Percentiles rank a stretch among this genome's conserved stretches.
Evolutionary conservation across 495 filamentous ascomycete species (phyloP).

Genomic region (Penicillium chermesinum): DNA sequence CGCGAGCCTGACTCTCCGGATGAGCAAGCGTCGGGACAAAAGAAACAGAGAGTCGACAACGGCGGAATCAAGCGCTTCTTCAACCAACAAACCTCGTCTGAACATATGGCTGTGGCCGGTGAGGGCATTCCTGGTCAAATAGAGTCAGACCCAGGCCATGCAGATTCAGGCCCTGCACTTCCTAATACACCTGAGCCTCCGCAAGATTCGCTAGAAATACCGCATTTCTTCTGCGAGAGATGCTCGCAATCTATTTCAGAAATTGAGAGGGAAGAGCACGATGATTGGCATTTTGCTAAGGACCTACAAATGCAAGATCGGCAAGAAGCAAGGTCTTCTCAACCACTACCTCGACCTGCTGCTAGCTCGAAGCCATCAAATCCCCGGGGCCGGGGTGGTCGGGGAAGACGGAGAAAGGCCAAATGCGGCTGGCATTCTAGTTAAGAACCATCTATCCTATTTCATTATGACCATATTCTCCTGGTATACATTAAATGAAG

Average conservation of each 20-base stretch:
- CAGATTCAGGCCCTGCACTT: too few species aligned
- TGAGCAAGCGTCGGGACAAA: conserved; percentile 17
- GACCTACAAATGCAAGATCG: conserved; percentile 65
- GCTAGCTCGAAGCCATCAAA: conserved; percentile 22
- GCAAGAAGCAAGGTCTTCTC: conserved; percentile 24
- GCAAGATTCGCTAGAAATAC: background rate
- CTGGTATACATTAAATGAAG: too few species aligned
- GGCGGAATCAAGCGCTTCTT: conserved; percentile 34
- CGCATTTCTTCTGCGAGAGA: conserved; percentile 49
- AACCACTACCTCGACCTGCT: conserved; percentile 15
- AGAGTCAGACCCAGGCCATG: background rate
- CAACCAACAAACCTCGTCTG: conserved; percentile 15
- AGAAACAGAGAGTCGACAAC: conserved; percentile 33
- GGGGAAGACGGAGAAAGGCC: conserved; percentile 66
- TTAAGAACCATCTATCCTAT: too few species aligned
- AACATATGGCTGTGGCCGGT: conserved; percentile 6
- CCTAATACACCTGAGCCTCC: background rate
- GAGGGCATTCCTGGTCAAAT: background rate
- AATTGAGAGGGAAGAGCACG: conserved; percentile 66
- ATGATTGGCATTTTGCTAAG: conserved; percentile 95
- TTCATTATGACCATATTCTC: too few species aligned
- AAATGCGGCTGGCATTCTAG: conserved; percentile 64
- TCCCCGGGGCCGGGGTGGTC: conserved; percentile 25
- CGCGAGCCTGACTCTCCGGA: conserved; percentile 4
- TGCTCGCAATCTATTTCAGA: conserved; percentile 56